Conservation (phyloP, 2,329 filamentous ascomycete genomes). For the Colletotrichum sp. region DNA sequence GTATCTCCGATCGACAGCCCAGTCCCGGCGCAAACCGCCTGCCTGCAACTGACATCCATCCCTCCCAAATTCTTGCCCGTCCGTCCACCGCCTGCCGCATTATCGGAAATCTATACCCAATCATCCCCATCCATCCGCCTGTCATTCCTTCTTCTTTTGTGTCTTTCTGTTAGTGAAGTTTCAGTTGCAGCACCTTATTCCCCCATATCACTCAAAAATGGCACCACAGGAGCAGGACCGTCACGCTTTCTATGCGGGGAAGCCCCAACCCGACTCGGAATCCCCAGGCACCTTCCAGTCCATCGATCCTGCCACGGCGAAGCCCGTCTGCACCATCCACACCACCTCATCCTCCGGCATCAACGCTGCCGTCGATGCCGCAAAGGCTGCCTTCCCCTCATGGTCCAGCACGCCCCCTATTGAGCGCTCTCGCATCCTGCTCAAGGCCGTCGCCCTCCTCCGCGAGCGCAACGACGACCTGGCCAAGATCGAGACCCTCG, state of each 20-base stretch:
- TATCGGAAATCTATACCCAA: not conserved
- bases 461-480: conserved; percentile 80
- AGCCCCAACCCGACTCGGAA: conserved; percentile 63
- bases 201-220: conserved; percentile 1
- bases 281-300: conserved; percentile 71
- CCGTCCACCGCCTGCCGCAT: not conserved
- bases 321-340: conserved; percentile 74
- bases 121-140: not conserved
- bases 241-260: conserved; percentile 79
- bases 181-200: not conserved
- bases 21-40: not conserved
- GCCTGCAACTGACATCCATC: not conserved
- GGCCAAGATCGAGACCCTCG: conserved; percentile 78
- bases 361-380: conserved; percentile 74
- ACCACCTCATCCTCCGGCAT: conserved; percentile 70
- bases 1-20: conserved; percentile 2
- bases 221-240: conserved; percentile 19
- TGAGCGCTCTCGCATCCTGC: conserved; percentile 77
- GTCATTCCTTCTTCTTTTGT: not conserved
- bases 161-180: not conserved
- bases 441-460: conserved; percentile 75
- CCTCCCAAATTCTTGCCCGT: not conserved
- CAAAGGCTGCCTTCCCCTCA: conserved; percentile 71
- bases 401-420: conserved; percentile 82
- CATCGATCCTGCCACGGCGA: conserved; percentile 75